These are phyloP conservation scores for Pseudoturritis turrita DNA, from an alignment of 345 rosid species.

Conservation along the genomic window DNA sequence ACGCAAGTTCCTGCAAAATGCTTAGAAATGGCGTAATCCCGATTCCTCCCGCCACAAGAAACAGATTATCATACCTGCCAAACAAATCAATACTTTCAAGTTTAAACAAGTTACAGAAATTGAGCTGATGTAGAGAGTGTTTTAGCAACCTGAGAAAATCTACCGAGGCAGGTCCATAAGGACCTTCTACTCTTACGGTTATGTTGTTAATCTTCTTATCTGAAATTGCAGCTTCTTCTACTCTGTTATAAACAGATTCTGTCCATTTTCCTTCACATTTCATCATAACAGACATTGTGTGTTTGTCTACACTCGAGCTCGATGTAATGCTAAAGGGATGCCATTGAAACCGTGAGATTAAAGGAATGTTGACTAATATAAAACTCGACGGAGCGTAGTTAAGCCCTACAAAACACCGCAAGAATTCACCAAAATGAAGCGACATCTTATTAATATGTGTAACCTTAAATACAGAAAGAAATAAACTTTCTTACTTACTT, in stretches of 20 bases:
- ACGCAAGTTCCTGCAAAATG: conserved; percentile 61
- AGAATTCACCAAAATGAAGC: neutral
- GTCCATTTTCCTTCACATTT: conserved; percentile 76
- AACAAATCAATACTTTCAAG: neutral
- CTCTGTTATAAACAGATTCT: conserved; percentile 43
- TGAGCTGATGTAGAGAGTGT: neutral
- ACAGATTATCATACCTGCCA: conserved; percentile 65
- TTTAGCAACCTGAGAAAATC: conserved; percentile 55
- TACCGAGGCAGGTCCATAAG: conserved; percentile 70
- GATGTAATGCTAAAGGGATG: conserved; percentile 82
- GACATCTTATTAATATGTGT: neutral
- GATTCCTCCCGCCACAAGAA: conserved; percentile 75
- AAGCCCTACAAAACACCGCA: conserved; percentile 46
- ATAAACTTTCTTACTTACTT: conserved; percentile 44
- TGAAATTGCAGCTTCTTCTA: conserved; percentile 36
- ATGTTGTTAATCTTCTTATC: conserved; percentile 35
- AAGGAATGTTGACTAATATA: conserved; percentile 63
- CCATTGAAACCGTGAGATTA: conserved; percentile 65
- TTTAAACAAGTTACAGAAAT: neutral
- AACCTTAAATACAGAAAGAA: neutral
- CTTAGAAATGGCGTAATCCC: conserved; percentile 84
- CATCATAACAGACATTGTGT: conserved; percentile 50
- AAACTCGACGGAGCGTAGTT: conserved; percentile 60
- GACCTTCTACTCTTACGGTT: conserved; percentile 66
- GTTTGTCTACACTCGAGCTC: conserved; percentile 48